Conservation (phyloP, 257 asterid species). For the Oldenlandia corymbosa region DNA sequence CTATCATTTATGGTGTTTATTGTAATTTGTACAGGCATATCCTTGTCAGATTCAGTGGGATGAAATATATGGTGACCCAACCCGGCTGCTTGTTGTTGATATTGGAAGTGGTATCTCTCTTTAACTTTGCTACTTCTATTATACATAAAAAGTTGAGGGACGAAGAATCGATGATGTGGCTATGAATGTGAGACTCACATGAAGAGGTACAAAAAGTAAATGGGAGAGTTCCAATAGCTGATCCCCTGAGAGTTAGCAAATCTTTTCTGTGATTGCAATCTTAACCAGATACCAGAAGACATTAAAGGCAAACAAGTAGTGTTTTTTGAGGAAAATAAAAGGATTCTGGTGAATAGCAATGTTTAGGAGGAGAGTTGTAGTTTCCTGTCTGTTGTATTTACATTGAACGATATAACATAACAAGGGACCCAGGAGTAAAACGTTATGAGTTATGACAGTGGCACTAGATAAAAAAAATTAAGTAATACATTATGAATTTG, state of each 20-base stretch:
- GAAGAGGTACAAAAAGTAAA: too few relatives aligned
- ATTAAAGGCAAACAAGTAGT: background rate
- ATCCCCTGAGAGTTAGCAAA: background rate
- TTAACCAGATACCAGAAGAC: background rate
- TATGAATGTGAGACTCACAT: too few relatives aligned
- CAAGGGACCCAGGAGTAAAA: background rate
- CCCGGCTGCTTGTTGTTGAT: constrained; percentile 71
- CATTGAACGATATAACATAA: too few relatives aligned
- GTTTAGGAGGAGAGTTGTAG: too few relatives aligned
- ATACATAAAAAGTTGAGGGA: too few relatives aligned
- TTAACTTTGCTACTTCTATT: background rate
- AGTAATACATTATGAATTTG: constrained; percentile 9
- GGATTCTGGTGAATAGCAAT: too few relatives aligned
- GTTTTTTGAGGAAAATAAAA: too few relatives aligned
- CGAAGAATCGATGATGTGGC: too few relatives aligned
- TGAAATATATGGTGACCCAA: constrained; percentile 48
- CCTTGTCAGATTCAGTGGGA: constrained; percentile 70
- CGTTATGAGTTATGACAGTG: background rate
- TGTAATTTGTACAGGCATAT: constrained; percentile 55
- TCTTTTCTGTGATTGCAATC: background rate
- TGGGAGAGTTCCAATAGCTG: too few relatives aligned
- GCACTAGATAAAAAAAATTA: background rate
- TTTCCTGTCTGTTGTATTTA: background rate
- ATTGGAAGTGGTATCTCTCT: constrained; percentile 76
- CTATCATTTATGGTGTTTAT: background rate